Conservation (phyloP, 768 basidiomycete genomes). For the Trametes sanguinea region DNA sequence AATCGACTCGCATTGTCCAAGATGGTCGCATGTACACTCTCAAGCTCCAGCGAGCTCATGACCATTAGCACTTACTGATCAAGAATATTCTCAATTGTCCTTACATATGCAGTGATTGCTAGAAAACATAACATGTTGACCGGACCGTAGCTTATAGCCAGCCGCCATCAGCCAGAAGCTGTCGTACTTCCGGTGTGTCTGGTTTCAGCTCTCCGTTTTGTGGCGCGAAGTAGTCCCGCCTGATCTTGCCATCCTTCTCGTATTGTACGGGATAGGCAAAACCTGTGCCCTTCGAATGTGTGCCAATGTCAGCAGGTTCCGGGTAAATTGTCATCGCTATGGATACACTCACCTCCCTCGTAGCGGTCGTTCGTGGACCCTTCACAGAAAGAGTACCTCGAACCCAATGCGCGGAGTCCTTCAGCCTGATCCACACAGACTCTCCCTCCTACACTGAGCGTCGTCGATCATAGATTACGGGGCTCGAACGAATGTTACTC, state of each 20-base stretch:
- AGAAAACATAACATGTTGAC: no score
- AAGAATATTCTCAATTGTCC: no score
- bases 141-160: slow-evolving; percentile 35
- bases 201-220: slow-evolving; percentile 70
- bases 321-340: no score
- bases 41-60: no score
- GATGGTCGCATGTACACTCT: no score
- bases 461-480: slow-evolving; percentile 1
- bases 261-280: slow-evolving; percentile 58
- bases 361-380: slow-evolving; percentile 46
- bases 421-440: slow-evolving; percentile 53
- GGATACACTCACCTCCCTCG: slow-evolving; percentile 44
- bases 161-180: slow-evolving; percentile 50
- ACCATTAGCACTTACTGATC: no score
- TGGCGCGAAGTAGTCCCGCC: slow-evolving; percentile 64
- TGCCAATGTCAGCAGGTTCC: no score
- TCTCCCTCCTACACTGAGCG: slow-evolving; percentile 43
- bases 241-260: slow-evolving; percentile 29
- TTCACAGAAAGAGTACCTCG: slow-evolving; percentile 49
- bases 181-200: slow-evolving; percentile 47
- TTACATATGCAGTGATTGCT: no score
- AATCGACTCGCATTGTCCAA: no score
- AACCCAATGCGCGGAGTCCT: slow-evolving; percentile 50
- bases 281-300: slow-evolving; percentile 44
- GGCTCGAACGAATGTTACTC: slow-evolving; percentile 22